Base-by-base conservation (phyloP, 805 yeast genomes). In the Starmerella floricola region DNA sequence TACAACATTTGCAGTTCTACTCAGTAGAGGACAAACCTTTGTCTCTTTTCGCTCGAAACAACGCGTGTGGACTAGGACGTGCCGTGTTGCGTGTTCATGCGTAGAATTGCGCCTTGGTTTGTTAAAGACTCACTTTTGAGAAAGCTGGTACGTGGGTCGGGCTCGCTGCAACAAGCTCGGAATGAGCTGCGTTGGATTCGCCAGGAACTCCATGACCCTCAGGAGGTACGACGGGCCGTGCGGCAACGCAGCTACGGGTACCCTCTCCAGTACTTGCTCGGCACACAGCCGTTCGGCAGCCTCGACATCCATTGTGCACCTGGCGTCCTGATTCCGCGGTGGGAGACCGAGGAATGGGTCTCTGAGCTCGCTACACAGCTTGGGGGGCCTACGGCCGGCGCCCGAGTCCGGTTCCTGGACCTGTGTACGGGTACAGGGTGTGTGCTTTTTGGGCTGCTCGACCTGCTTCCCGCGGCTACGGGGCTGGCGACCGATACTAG, bases 291-390 rank as follows among this genome's bases (percentile, higher is more conserved):
- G 1, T 88, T 88, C 64, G 94, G 91, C 0, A 46, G 58, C 1
- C 56, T 88, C 37, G 73, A 72, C 11, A 68, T 88, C 3, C 43
- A 53, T 20, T 83, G 95, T 53, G 53, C 60, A 23, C 64, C 63
- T 1, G 76, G 76, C 0, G 96, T 85, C 2, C 62, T 88, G 46
- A 87, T 88, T 21, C 97, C 98, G 0, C 62, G 98, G 38, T 78
- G 88, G 80, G 98, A 88, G 57, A 88, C 98, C 0, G 97, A 88
- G 58, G 94, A 85, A 55, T 88, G 96, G 96, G 65, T 72, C 8
- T 28, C 63, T 23, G 67, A 67, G 41, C 56, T 80, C 17, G 59
- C 64, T 0, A 46, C 47, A 8, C 23, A 46, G 6, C 38, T 54
- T 1, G 13, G 21, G 3, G 8, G 18, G 4, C 8, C 30, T 18